Base-by-base conservation (phyloP, 2,329 filamentous ascomycete genomes). In the Aaosphaeria arxii region DNA sequence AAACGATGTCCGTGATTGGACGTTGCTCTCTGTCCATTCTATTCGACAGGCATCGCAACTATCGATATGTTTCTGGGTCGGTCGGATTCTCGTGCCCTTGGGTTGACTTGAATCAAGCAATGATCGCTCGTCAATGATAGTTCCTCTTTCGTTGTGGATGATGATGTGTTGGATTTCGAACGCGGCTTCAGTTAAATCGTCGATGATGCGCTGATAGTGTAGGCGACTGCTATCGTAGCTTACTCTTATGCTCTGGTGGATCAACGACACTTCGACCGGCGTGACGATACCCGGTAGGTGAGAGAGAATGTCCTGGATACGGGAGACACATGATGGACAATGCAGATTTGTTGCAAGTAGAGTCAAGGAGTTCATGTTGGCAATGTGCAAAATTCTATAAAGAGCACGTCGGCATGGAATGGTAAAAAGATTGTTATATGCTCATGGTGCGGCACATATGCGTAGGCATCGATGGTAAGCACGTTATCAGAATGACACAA, bases 311-410 rank as follows among this genome's bases (percentile, higher is more conserved):
- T 36, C 33, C 9, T 36, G 33, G 13, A 36, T 13, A 36, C 13
- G 33, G 33, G 33, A 36, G 9, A 36, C 33, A 13, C 33, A 36
- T 11, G 33, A 36, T 13, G 33, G 33, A 13, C 87, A 90, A 70
- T 91, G 33, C 9, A 36, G 33, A 36, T 36, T 36, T 13, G 33
- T 11, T 36, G 13, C 33, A 36, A 36, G 13, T 11, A 36, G 9
- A 13, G 13, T 13, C 13, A 36, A 36, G 4, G 33, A 36, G 13
- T 36, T 36, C 33, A 36, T 36, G 4, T 11, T 36, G 33, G 2
- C 13, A 36, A 36, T 36, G 13, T 36, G 3, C 33, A 13, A 4
- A 4, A 9, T 36, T 36, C 33, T 36, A 13, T 36, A 36, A 13
- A 36, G 33, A 13, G 13, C 33, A 24, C 17, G 3, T 24, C 17